Evolutionary conservation across 23 red algal genomes (phyloP).

Genomic region (Agarophyton chilense): DNA sequence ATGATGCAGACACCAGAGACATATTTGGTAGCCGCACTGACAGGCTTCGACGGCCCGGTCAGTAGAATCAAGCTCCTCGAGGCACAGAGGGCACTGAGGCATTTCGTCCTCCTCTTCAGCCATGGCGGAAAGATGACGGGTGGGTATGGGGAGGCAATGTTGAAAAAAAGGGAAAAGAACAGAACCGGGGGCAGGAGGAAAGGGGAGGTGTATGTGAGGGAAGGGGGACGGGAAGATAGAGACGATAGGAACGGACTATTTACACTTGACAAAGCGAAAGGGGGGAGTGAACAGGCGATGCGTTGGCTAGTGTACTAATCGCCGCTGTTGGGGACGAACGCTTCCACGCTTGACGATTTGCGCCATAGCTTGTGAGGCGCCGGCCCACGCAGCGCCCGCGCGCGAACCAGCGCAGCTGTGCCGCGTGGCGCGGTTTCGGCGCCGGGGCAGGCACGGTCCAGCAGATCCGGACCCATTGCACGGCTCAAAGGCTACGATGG

Average conservation of each 20-base stretch:
- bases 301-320: neutral
- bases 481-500: neutral
- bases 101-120: constrained; percentile 68
- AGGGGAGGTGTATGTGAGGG: neutral
- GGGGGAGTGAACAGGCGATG: neutral
- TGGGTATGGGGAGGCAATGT: neutral
- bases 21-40: constrained; percentile 89
- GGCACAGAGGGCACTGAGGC: constrained; percentile 86
- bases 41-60: constrained; percentile 88
- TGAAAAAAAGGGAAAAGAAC: neutral
- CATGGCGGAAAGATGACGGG: constrained; percentile 28
- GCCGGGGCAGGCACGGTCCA: constrained; percentile 11
- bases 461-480: neutral
- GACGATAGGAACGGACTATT: constrained; percentile 28
- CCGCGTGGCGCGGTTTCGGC: constrained; percentile 14
- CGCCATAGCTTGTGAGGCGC: constrained; percentile 31
- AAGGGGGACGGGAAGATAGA: neutral
- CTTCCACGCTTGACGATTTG: constrained; percentile 34
- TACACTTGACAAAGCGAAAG: constrained; percentile 5
- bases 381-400: constrained; percentile 16
- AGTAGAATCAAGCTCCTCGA: constrained; percentile 94
- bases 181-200: neutral
- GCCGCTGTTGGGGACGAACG: constrained; percentile 25
- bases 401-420: neutral
- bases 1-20: constrained; percentile 92